Base-by-base conservation (phyloP, 2,329 filamentous ascomycete genomes). In the Microascus cirrosus region DNA sequence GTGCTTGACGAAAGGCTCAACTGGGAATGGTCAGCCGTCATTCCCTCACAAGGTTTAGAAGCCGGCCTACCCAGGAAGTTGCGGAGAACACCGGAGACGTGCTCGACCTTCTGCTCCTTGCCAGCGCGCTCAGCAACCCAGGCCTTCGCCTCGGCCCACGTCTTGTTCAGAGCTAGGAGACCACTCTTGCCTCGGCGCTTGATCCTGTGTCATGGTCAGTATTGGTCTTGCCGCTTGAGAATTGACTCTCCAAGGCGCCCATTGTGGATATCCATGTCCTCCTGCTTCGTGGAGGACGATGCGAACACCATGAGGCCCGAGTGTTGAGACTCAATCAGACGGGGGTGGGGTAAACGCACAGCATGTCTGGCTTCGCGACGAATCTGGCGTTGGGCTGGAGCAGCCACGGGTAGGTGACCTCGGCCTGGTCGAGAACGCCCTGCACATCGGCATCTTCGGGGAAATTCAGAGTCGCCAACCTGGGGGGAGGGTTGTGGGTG, bases 131-230 rank as follows among this genome's bases (percentile, higher is more conserved):
- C 87, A 70, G 89, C 89, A 74, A 99, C 84, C 94, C 94, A 99
- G 64, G 87, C 90, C 74, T 87, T 89, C 61, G 93, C 90, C 74
- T 99, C 93, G 58, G 89, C 69, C 94, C 94, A 99, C 66, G 88
- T 85, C 86, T 97, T 96, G 84, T 99, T 99, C 73, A 99, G 81
- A 64, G 89, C 89, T 65, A 99, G 79, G 59, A 99, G 87, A 71
- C 94, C 94, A 73, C 91, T 96, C 90, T 99, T 99, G 74, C 94
- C 94, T 83, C 94, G 87, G 76, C 94, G 84, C 89, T 99, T 99
- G 85, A 99, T 99, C 6, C 55, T 57, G 20, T n/a, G 39, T 8
- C 12, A 24, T 11, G 22, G 55, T 57, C 50, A 57, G 55, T n/a
- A 32, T 20, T 28, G 20, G 51, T 34, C 48, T 22, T 12, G 8